Evolutionary conservation across 768 basidiomycete genomes (phyloP), one percentile per base, ranked within the genome.

Genomic region (Lyophyllum semitale): DNA sequence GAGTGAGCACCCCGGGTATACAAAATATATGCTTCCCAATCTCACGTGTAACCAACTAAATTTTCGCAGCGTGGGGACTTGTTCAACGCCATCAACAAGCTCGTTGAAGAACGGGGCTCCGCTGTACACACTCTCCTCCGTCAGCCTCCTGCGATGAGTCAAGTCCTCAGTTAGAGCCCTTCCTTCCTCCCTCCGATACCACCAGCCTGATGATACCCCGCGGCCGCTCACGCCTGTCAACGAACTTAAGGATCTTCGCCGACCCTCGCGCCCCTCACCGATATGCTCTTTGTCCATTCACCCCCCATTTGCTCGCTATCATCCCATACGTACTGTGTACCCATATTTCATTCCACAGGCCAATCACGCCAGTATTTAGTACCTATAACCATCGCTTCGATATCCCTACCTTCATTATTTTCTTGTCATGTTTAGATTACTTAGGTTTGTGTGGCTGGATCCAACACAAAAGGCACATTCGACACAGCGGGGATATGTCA

Each of bases 1-100:
- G 25, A 92, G 89, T 91, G 64, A 48, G 87, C 48, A 2, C 15
- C 48, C 37, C n/a, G n/a, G 20, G 26, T 32, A 15, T 8, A 9
- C 17, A 9, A 20, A 17, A 46, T 15, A 15, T n/a, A n/a, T n/a
- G 43, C n/a, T n/a, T 45, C 1, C 2, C 50, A 38, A 37, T 44
- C 57, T 57, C 50, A 64, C 48, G 22, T 18, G 48, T 49, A 11
- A 26, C 56, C 20, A 59, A 13, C 18, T 90, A 89, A 93, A 76
- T 91, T 91, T 1, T 67, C 93, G 44, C 82, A 91, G 53, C 84
- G 91, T 41, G 87, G 82, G 6, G 91, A 93, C 65, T 80, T 93
- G 7, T 70, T 91, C 56, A 92, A 92, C 54, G 84, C 90, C 15
- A 93, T 93, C 66, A 87, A 87, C 65, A 89, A 89, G 69, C 82